Percentiles rank a stretch among this genome's conserved stretches.
Evolutionary conservation across 345 rosid genomes (phyloP).

Genomic region (Citrus australasica): DNA sequence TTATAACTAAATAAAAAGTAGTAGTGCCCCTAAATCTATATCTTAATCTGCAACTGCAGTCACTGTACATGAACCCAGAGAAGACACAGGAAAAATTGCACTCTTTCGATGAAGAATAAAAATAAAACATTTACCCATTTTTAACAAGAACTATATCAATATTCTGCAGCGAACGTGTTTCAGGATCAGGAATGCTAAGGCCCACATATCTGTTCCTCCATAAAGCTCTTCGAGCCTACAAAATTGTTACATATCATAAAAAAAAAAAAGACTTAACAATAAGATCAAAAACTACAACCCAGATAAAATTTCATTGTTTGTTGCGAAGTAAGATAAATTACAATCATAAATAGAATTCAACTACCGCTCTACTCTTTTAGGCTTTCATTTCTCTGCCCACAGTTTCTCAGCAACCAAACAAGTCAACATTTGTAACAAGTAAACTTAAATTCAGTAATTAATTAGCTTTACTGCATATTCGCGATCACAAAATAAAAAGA

Average conservation of each 20-base stretch:
- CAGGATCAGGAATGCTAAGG: conserved; percentile 88
- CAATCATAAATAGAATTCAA: no score
- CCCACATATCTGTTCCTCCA: conserved; percentile 79
- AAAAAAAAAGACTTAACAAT: neutral
- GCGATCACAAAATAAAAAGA: no score
- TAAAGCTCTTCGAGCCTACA: conserved; percentile 75
- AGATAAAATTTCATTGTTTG: no score
- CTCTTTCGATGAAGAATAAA: neutral
- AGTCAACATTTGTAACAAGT: neutral
- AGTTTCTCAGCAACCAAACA: neutral
- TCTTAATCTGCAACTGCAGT: no score
- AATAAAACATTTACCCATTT: conserved; percentile 38
- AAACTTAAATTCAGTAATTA: neutral
- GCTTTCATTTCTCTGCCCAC: no score
- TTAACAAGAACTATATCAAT: conserved; percentile 68
- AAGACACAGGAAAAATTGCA: neutral
- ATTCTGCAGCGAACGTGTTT: conserved; percentile 64
- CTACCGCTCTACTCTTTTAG: no score
- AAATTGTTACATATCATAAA: neutral
- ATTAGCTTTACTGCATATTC: no score
- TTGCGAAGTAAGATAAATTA: no score
- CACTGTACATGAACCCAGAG: neutral
- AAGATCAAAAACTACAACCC: no score
- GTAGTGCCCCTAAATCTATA: no score
- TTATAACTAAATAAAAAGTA: no score